phyloP scores from a whole-genome alignment of 805 yeast genomes.

The Candida mattraensis region DNA sequence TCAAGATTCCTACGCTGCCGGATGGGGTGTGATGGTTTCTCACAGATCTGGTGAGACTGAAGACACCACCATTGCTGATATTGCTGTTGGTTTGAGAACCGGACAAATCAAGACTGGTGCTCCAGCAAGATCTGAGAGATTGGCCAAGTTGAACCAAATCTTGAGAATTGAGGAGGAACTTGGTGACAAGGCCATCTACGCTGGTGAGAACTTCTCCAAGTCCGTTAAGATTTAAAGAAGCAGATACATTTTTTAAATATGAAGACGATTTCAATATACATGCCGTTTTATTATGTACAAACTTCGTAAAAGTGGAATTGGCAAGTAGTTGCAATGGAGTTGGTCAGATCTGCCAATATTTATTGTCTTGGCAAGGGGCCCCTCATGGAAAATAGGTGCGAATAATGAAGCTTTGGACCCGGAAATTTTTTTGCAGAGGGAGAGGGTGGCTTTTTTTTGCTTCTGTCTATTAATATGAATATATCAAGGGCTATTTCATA shows the following conservation, averaged over 20 bases:
- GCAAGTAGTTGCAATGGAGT: too few species aligned
- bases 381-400: too few species aligned
- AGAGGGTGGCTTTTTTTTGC: too few species aligned
- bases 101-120: conserved; percentile 99
- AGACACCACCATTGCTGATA: conserved; percentile 97
- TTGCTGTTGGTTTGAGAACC: conserved; percentile 95
- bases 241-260: neutral
- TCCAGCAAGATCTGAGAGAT: conserved; percentile 99
- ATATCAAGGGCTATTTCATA: too few species aligned
- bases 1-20: conserved; percentile 88
- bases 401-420: too few species aligned
- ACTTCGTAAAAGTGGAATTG: too few species aligned
- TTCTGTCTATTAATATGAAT: too few species aligned
- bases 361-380: too few species aligned
- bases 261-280: neutral
- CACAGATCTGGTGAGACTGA: conserved; percentile 99
- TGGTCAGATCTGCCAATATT: too few species aligned
- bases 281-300: too few species aligned
- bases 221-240: conserved; percentile 33
- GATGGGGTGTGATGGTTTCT: conserved; percentile 99
- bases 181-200: conserved; percentile 95
- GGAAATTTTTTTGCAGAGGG: too few species aligned
- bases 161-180: conserved; percentile 98
- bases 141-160: conserved; percentile 98
- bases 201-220: conserved; percentile 87